Percentiles rank a stretch among this genome's conserved stretches.
phyloP scores from a whole-genome alignment of 805 yeast genomes.

The Candida wancherniae region DNA sequence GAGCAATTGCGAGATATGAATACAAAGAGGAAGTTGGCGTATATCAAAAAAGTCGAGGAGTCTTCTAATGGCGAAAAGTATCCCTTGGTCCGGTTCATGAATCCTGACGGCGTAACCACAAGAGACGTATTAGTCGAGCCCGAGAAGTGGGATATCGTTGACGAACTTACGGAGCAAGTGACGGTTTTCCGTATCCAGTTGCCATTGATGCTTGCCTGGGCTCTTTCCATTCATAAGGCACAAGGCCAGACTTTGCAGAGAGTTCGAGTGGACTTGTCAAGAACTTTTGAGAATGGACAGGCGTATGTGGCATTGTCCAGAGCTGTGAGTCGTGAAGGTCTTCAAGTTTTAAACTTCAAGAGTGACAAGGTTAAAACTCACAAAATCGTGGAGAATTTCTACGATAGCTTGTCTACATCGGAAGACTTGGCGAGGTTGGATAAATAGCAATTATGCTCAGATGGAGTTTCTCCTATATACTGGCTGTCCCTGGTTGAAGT shows the following conservation, averaged over 20 bases:
- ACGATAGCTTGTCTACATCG: slow-evolving; percentile 24
- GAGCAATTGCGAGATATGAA: slow-evolving; percentile 18
- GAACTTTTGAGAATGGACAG: slow-evolving; percentile 75
- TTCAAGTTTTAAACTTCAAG: slow-evolving; percentile 17
- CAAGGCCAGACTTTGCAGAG: slow-evolving; percentile 79
- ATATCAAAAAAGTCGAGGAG: slow-evolving; percentile 39
- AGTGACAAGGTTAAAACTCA: slow-evolving; percentile 14
- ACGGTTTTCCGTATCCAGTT: slow-evolving; percentile 50
- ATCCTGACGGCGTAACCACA: slow-evolving; percentile 61
- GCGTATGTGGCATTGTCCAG: slow-evolving; percentile 79
- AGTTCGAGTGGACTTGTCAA: slow-evolving; percentile 62
- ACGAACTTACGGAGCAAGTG: slow-evolving; percentile 56
- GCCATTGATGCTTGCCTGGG: slow-evolving; percentile 76
- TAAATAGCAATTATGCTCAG: not conserved
- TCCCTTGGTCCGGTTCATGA: slow-evolving; percentile 75
- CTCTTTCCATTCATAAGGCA: slow-evolving; percentile 76
- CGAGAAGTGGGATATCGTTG: slow-evolving; percentile 77
- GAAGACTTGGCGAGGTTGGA: slow-evolving; percentile 8
- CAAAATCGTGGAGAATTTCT: slow-evolving; percentile 12
- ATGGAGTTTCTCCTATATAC: slow-evolving; percentile 17
- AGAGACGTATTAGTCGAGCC: slow-evolving; percentile 77
- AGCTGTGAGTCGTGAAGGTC: slow-evolving; percentile 38
- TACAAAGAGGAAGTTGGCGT: slow-evolving; percentile 43
- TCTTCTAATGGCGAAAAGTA: slow-evolving; percentile 44
- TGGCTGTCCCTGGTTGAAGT: slow-evolving; percentile 5